phyloP scores from a whole-genome alignment of 2,329 filamentous ascomycete species.

The Pseudopyricularia javanii region DNA sequence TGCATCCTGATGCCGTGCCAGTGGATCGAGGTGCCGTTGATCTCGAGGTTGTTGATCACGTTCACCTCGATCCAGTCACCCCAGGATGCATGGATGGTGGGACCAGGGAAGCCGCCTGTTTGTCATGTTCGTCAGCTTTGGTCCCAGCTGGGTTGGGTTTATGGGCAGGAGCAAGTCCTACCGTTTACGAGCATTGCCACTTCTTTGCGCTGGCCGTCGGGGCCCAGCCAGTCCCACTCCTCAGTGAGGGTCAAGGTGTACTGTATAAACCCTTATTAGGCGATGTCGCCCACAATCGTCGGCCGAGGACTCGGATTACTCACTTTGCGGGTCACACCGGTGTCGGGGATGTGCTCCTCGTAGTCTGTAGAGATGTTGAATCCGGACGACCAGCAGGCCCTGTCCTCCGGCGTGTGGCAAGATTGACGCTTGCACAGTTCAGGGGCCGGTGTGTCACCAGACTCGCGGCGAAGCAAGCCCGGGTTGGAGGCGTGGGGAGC shows the following conservation, averaged over 20 bases:
- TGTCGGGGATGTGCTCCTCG: constrained; percentile 6
- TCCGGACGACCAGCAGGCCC: constrained; percentile 9
- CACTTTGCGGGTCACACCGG: constrained; percentile 6
- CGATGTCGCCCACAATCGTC: background rate
- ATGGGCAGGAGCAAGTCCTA: background rate
- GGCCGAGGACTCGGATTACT: background rate
- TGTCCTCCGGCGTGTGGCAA: constrained; percentile 8
- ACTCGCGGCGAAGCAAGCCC: background rate
- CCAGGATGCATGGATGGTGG: constrained; percentile 21
- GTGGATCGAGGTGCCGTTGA: constrained; percentile 18
- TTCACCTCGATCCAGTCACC: constrained; percentile 43
- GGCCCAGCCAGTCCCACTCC: constrained; percentile 8
- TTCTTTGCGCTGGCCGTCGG: constrained; percentile 8
- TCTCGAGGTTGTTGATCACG: constrained; percentile 49
- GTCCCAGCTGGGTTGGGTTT: too few relatives aligned
- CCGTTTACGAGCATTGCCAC: constrained; percentile 12
- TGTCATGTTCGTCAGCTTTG: background rate
- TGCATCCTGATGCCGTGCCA: constrained; percentile 32
- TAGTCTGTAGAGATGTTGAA: constrained; percentile 12
- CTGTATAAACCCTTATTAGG: background rate
- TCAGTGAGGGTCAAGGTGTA: constrained; percentile 9
- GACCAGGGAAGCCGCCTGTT: constrained; percentile 6
- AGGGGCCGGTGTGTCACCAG: background rate
- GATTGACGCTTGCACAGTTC: constrained; percentile 2
- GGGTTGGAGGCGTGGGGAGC: background rate